phyloP scores from a whole-genome alignment of 2,329 filamentous ascomycete species.

The Colletotrichum graminicola region DNA sequence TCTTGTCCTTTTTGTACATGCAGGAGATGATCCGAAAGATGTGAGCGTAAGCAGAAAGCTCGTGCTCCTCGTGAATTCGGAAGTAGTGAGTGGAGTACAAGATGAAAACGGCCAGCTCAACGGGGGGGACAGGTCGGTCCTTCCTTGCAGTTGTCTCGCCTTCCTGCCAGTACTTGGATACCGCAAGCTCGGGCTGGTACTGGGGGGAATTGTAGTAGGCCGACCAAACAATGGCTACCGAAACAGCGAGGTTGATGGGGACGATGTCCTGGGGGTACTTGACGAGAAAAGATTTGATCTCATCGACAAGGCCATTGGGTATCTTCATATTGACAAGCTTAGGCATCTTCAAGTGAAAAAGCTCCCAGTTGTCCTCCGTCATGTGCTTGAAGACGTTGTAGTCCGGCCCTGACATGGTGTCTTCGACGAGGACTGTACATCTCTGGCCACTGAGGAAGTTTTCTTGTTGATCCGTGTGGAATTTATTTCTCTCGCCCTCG shows the following conservation, averaged over 20 bases:
- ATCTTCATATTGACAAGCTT: neutral
- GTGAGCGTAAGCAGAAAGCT: slow-evolving; percentile 9
- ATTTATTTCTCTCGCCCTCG: neutral
- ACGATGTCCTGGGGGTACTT: neutral
- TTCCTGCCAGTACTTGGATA: neutral
- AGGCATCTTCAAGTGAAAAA: neutral
- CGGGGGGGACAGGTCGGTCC: neutral
- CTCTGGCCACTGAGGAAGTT: neutral
- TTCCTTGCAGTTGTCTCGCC: neutral
- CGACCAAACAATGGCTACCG: neutral
- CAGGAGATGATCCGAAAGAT: neutral
- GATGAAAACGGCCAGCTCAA: neutral
- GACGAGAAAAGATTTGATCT: neutral
- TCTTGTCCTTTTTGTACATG: neutral
- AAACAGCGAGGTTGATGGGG: neutral
- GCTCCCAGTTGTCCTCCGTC: neutral
- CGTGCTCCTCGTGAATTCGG: slow-evolving; percentile 8
- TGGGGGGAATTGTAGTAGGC: too few relatives aligned
- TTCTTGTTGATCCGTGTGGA: neutral
- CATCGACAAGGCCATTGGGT: neutral
- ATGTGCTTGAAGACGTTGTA: neutral
- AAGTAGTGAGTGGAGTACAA: slow-evolving; percentile 15
- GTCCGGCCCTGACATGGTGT: neutral
- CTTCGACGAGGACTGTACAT: neutral
- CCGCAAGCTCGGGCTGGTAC: neutral